Conservation (phyloP, 768 basidiomycete species). For the Panus rudis region DNA sequence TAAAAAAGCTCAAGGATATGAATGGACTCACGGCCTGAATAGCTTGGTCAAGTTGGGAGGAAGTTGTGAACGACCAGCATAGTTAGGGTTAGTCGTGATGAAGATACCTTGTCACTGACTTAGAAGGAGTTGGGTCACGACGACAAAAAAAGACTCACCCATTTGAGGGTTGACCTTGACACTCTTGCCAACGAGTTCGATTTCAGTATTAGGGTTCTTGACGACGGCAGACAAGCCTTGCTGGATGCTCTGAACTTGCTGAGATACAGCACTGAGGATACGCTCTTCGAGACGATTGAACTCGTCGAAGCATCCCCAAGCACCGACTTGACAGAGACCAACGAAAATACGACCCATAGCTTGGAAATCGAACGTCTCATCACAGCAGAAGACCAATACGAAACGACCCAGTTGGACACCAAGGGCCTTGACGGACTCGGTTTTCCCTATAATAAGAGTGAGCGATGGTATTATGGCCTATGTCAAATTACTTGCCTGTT, state of each 20-base stretch:
- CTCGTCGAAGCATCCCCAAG: slow-evolving; percentile 98
- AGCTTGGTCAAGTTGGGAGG: slow-evolving; percentile 87
- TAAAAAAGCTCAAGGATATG: not conserved
- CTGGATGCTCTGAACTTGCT: slow-evolving; percentile 98
- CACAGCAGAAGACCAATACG: slow-evolving; percentile 99
- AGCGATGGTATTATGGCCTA: slow-evolving; percentile 3
- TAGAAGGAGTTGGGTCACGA: not conserved
- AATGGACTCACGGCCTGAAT: slow-evolving; percentile 72
- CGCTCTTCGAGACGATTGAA: slow-evolving; percentile 98
- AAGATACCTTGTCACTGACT: slow-evolving; percentile 64
- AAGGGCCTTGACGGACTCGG: slow-evolving; percentile 97
- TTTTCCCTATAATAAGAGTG: slow-evolving; percentile 62
- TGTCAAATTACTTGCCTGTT: slow-evolving; percentile 51
- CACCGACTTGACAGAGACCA: slow-evolving; percentile 97
- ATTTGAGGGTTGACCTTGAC: slow-evolving; percentile 93
- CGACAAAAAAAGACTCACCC: slow-evolving; percentile 37
- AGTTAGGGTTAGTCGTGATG: slow-evolving; percentile 98
- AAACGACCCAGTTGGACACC: slow-evolving; percentile 97
- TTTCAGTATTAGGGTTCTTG: slow-evolving; percentile 82
- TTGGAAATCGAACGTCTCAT: slow-evolving; percentile 99
- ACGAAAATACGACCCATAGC: slow-evolving; percentile 99
- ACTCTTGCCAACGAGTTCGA: slow-evolving; percentile 92
- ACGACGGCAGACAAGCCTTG: slow-evolving; percentile 82
- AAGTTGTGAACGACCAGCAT: slow-evolving; percentile 91
- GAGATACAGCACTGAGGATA: slow-evolving; percentile 95